Percentiles rank a stretch among this genome's conserved stretches.
Evolutionary conservation across 2,329 filamentous ascomycete genomes (phyloP).

Genomic region (Dothistroma pini): DNA sequence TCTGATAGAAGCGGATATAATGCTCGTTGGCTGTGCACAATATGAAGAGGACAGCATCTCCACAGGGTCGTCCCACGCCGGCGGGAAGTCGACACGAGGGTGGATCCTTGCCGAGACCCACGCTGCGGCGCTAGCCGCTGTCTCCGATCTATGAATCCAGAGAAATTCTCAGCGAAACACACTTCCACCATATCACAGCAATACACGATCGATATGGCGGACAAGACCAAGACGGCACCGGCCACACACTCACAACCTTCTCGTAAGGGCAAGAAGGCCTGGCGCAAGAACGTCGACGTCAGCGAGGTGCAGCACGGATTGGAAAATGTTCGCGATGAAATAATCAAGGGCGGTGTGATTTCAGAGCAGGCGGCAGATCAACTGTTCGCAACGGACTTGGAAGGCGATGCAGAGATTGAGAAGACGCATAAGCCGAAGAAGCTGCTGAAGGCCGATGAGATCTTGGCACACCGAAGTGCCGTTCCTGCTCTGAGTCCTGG

Average conservation of each 20-base stretch:
- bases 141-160: background rate
- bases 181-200: background rate
- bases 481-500: slow-evolving; percentile 69
- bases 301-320: slow-evolving; percentile 80
- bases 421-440: slow-evolving; percentile 66
- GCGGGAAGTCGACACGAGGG: background rate
- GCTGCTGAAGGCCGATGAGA: slow-evolving; percentile 83
- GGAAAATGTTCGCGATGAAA: slow-evolving; percentile 78
- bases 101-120: background rate
- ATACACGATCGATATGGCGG: slow-evolving; percentile 11
- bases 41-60: background rate
- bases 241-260: slow-evolving; percentile 84
- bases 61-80: background rate
- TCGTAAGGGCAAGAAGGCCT: slow-evolving; percentile 96
- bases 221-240: slow-evolving; percentile 54
- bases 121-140: slow-evolving; percentile 6
- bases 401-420: slow-evolving; percentile 64
- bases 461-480: slow-evolving; percentile 77
- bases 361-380: slow-evolving; percentile 77
- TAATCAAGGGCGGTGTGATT: slow-evolving; percentile 85
- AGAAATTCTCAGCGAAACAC: slow-evolving; percentile 2
- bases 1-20: background rate
- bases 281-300: slow-evolving; percentile 97
- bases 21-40: background rate
- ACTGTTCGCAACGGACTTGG: slow-evolving; percentile 78